phyloP scores from a whole-genome alignment of 306 rosid species.

The Elaeagnus macrophylla region DNA sequence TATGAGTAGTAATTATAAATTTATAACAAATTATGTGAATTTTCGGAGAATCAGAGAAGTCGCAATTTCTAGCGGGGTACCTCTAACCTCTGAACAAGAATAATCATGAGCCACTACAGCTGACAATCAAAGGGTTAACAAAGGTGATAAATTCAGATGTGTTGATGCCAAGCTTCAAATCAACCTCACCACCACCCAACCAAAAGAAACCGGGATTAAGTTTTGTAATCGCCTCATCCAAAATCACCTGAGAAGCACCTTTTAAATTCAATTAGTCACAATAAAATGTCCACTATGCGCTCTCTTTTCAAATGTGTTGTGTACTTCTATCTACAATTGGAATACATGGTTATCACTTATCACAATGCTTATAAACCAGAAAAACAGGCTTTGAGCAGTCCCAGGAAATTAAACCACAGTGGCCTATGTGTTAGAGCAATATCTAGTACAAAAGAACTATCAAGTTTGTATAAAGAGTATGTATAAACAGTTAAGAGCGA shows the following conservation, averaged over 20 bases:
- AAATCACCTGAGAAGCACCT: slow-evolving; percentile 60
- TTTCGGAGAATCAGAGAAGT: neutral
- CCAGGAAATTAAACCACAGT: slow-evolving; percentile 18
- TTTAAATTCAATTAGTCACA: neutral
- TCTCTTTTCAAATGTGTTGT: neutral
- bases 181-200: slow-evolving; percentile 82
- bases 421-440: slow-evolving; percentile 20
- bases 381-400: slow-evolving; percentile 18
- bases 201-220: slow-evolving; percentile 86
- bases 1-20: too few species aligned
- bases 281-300: neutral
- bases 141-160: slow-evolving; percentile 59
- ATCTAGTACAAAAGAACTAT: slow-evolving; percentile 25
- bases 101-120: slow-evolving; percentile 51
- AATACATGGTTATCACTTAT: slow-evolving; percentile 19
- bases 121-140: slow-evolving; percentile 61
- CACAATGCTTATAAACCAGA: slow-evolving; percentile 12
- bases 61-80: neutral
- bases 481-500: slow-evolving; percentile 13
- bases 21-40: neutral
- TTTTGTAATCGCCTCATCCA: slow-evolving; percentile 74
- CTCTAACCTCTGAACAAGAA: neutral
- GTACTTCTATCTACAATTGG: neutral
- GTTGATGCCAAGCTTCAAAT: slow-evolving; percentile 46
- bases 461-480: slow-evolving; percentile 12